Conservation (phyloP, 139 green algal genomes). For the Axilococcus clingmanii region DNA sequence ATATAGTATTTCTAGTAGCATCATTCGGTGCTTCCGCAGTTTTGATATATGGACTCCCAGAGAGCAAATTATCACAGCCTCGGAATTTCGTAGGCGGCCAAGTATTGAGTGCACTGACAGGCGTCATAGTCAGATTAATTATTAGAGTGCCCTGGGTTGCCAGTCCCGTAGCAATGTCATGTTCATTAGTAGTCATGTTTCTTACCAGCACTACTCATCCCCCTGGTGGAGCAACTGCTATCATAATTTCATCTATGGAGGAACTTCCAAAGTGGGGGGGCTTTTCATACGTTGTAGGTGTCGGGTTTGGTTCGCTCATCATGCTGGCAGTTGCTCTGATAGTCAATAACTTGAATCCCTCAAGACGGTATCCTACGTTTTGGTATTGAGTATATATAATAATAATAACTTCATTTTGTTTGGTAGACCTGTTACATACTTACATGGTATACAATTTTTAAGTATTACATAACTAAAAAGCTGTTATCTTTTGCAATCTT, state of each 20-base stretch:
- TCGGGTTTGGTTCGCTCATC: conserved; percentile 4
- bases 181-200: conserved; percentile 12
- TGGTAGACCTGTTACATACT: too few relatives aligned
- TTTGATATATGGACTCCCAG: conserved; percentile 12
- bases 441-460: too few relatives aligned
- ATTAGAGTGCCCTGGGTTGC: conserved; percentile 17
- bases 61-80: conserved; percentile 22
- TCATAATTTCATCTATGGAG: conserved; percentile 9
- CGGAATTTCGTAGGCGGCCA: conserved; percentile 23
- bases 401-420: too few relatives aligned
- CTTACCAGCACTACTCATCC: conserved; percentile 25
- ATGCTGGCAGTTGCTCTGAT: conserved; percentile 17
- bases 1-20: conserved; percentile 16
- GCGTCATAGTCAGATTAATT: conserved; percentile 9
- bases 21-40: conserved; percentile 18
- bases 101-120: conserved; percentile 10
- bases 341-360: conserved; percentile 18
- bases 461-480: too few relatives aligned
- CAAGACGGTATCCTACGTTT: conserved; percentile 19
- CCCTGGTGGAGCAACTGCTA: conserved; percentile 25
- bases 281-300: conserved; percentile 18
- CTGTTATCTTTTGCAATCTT: conserved; percentile 38
- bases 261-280: conserved; percentile 16
- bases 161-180: conserved; percentile 13
- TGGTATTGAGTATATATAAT: background rate